Evolutionary conservation across 768 basidiomycete species (phyloP), one percentile per base, ranked within the genome.

Genomic region (Suillus decipiens): DNA sequence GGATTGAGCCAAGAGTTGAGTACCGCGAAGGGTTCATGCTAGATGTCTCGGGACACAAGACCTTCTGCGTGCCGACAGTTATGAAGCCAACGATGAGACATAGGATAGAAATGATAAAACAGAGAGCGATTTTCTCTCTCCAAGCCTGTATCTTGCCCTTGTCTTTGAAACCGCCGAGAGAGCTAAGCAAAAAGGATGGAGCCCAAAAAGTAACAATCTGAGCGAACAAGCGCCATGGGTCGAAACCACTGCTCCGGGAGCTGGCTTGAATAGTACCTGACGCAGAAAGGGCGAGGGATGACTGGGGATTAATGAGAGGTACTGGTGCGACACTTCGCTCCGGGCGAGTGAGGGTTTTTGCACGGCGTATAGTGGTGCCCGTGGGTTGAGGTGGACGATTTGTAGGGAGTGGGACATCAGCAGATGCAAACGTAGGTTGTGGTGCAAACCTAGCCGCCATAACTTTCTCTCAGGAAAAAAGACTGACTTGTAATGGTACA

Each of bases 101-200:
- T 22, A 97, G 76, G 50, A 95, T 43, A 62, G 85, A 67, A 58
- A 95, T 92, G 71, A 98, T 89, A 75, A 92, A 87, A 77, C 96
- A 98, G 4, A 99, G 81, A 7, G 95, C 87, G 63, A 96, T 88
- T 81, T 99, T 99, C 77, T 99, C 97, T 72, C 96, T 86, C 97
- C 97, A 99, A 1, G 97, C 97, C 75, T 97, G 93, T 65, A 87
- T 81, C 60, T 85, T 82, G 42, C 85, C 81, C 69, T 84, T 84
- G 76, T 96, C 94, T 72, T 85, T 89, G 73, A 98, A 81, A 51
- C 94, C 92, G 62, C 90, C 92, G 12, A 94, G 45, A 2, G 87
- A 85, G 28, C 84, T 76, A 62, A 98, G 84, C 28, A 94, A 75
- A 70, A 90, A 83, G 53, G 85, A 82, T 31, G 96, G 95, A 2